Evolutionary conservation across 2,329 filamentous ascomycete genomes (phyloP), one percentile per base, ranked within the genome.

Genomic region (Xylaria sp.): DNA sequence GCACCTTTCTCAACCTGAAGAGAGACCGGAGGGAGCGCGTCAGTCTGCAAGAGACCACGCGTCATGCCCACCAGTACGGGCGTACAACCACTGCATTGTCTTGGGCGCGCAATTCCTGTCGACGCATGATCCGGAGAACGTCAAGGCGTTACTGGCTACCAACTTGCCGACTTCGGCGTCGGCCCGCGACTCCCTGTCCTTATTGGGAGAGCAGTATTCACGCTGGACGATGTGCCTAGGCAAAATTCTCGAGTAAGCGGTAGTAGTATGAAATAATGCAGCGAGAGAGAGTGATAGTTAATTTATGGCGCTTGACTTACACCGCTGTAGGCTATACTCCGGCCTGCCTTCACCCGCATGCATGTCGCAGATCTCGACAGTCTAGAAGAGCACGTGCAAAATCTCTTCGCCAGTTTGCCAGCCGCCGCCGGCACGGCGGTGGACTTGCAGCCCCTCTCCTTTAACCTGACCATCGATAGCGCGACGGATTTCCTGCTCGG

Each of bases 201-300:
- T 64, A n/a, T 44, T 64, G 67, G 63, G 13, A 49, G 33, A 31
- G 63, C 63, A 3, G 60, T 69, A 9, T 69, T 69, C 59, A 60
- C 56, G 2, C 33, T 59, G 17, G 67, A 69, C 28, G 67, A 58
- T 2, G 58, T 13, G 15, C 26, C 57, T 2, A 63, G 58, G 63
- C 46, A 42, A 36, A 42, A 59, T 40, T 66, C 67, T 3, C 65
- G 65, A 44, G 40, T 44, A 44, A 15, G 40, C n/a, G 13, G n/a
- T n/a, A 33, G 31, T 33, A 6, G 31, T 33, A 6, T 33, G 31
- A 33, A 33, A 9, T 33, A 7, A 33, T 33, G 31, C 31, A 33
- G 31, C 31, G 31, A 7, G 31, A 33, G 13, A 44, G 40, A 44
- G 6, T 44, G 13, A 44, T 44, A 44, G 5, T 44, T 42, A 5